Evolutionary conservation across 164 flowering plant species (phyloP).

Genomic region (Warburgia ugandensis): DNA sequence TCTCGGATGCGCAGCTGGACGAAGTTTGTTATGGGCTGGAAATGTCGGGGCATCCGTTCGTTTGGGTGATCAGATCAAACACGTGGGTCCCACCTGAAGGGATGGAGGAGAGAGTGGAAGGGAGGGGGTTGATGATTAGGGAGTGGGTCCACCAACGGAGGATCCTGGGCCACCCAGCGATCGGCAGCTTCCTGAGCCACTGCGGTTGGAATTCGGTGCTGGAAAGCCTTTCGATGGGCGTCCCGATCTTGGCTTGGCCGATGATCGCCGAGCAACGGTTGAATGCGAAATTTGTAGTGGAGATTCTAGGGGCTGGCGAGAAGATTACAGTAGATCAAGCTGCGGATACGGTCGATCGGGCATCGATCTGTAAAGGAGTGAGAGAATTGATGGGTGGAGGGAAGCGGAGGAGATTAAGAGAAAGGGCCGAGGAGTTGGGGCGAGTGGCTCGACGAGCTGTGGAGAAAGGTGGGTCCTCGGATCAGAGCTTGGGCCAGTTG

Average conservation of each 20-base stretch:
- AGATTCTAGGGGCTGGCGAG: constrained; percentile 20
- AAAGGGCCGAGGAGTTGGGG: constrained; percentile 12
- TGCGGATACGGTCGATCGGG: constrained; percentile 1
- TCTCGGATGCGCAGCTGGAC: constrained; percentile 14
- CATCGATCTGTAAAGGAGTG: constrained; percentile 12
- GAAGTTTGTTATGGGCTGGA: constrained; percentile 23
- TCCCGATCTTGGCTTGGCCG: constrained; percentile 36
- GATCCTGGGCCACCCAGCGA: constrained; percentile 21
- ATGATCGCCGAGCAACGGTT: constrained; percentile 32
- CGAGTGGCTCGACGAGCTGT: constrained; percentile 12
- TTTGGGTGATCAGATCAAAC: constrained; percentile 16
- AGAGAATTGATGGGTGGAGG: constrained; percentile 21
- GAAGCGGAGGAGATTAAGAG: constrained; percentile 8
- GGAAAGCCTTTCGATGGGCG: constrained; percentile 24
- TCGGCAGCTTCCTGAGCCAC: constrained; percentile 36
- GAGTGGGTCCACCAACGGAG: constrained; percentile 30
- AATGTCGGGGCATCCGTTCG: constrained; percentile 13
- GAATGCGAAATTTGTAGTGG: constrained; percentile 31
- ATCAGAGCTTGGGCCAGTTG: constrained; percentile 8
- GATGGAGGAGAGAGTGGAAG: constrained; percentile 17
- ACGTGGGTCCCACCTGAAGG: constrained; percentile 18
- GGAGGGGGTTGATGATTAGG: constrained; percentile 19
- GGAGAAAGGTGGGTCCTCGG: constrained; percentile 19
- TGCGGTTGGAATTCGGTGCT: constrained; percentile 44
- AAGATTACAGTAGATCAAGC: neutral